Conservation (phyloP, 108 stramenopile genomes). For the Cyclotella cryptica region DNA sequence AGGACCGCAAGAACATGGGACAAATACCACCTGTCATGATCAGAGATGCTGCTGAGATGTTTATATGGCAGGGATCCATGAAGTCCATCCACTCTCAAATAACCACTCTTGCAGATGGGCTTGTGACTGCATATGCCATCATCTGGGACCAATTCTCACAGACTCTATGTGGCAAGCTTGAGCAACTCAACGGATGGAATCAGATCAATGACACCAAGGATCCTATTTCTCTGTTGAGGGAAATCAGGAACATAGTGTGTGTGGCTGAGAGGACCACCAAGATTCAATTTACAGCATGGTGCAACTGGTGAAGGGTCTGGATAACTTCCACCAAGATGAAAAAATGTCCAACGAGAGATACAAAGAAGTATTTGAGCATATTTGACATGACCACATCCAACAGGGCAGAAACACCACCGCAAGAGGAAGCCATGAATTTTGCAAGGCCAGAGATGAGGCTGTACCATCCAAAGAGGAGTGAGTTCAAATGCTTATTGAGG, state of each 20-base stretch:
- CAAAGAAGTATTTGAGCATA: background rate
- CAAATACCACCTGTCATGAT: background rate
- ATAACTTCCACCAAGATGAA: background rate
- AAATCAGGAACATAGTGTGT: slow-evolving; percentile 4
- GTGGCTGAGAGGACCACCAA: slow-evolving; percentile 6
- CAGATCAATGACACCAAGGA: background rate
- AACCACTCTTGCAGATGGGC: background rate
- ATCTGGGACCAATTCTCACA: slow-evolving; percentile 3
- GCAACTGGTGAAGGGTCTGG: slow-evolving; percentile 6
- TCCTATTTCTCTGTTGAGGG: background rate
- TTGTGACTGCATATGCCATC: background rate
- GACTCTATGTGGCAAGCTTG: background rate
- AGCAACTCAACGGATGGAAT: background rate
- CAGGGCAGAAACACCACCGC: background rate
- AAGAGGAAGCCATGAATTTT: background rate
- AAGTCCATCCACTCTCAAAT: background rate
- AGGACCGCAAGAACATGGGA: background rate
- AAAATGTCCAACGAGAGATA: slow-evolving; percentile 1
- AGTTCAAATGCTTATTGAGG: background rate
- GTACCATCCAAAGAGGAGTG: background rate
- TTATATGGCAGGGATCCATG: background rate
- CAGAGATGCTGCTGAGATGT: background rate
- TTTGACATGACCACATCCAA: background rate
- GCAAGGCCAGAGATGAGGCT: background rate
- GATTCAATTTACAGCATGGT: slow-evolving; percentile 10